phyloP scores from a whole-genome alignment of 148 eudicot genomes.

The Vaccinium darrowii region DNA sequence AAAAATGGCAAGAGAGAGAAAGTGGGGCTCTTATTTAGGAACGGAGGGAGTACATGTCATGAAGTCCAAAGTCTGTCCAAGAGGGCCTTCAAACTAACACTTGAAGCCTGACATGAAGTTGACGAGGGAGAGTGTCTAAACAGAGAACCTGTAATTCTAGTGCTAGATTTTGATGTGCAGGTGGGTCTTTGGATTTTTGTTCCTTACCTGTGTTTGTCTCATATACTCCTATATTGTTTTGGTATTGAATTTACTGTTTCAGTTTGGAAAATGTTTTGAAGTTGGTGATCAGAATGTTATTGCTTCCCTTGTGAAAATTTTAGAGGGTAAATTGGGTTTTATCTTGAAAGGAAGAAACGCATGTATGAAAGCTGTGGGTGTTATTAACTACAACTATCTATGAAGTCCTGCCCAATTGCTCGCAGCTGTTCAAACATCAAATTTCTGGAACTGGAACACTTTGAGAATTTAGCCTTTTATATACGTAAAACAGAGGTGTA shows the following conservation, averaged over 20 bases:
- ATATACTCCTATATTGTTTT: background rate
- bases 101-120: conserved; percentile 39
- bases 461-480: background rate
- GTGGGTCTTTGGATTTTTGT: conserved; percentile 36
- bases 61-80: conserved; percentile 32
- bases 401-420: background rate
- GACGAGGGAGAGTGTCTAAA: conserved; percentile 49
- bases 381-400: background rate
- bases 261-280: background rate
- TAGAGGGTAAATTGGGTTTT: background rate
- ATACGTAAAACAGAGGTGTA: background rate
- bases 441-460: background rate
- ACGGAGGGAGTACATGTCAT: too few species aligned
- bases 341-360: background rate
- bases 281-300: background rate
- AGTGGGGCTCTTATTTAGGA: too few species aligned
- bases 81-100: conserved; percentile 32
- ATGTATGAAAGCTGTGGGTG: background rate
- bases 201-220: background rate
- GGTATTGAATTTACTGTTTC: background rate
- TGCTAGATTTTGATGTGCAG: conserved; percentile 80
- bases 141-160: conserved; percentile 72
- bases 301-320: background rate
- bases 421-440: background rate
- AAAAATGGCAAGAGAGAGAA: too few species aligned